These are phyloP conservation scores for Heterobasidion annosum DNA, from an alignment of 1,284 basidiomycete genomes.

Conservation along the genomic window DNA sequence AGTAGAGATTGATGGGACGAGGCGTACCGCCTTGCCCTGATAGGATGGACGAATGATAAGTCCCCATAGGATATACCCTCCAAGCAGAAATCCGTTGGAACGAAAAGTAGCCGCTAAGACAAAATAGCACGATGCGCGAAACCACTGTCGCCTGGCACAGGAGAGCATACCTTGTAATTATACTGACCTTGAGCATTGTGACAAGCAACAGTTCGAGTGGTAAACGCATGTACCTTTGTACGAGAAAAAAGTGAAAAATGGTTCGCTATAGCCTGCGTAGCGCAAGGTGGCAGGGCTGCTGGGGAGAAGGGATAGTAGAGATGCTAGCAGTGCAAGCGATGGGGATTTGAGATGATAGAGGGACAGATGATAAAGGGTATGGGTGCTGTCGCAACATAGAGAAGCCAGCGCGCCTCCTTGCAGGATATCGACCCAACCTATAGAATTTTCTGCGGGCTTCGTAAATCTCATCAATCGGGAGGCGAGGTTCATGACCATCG, in stretches of 20 bases:
- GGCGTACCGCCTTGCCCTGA: constrained; percentile 21
- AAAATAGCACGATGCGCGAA: constrained; percentile 53
- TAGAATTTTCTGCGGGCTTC: neutral
- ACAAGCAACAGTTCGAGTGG: neutral
- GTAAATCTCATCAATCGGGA: constrained; percentile 17
- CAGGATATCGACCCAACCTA: constrained; percentile 18
- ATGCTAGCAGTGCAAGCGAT: constrained; percentile 48
- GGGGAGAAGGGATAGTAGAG: constrained; percentile 68
- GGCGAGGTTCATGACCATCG: constrained; percentile 40
- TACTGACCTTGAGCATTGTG: constrained; percentile 2
- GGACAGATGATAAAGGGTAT: constrained; percentile 57
- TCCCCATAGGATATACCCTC: constrained; percentile 71
- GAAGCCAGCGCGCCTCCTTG: constrained; percentile 31
- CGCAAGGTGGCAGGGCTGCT: constrained; percentile 73
- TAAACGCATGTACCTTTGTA: constrained; percentile 50
- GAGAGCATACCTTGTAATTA: constrained; percentile 47
- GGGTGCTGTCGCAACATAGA: constrained; percentile 34
- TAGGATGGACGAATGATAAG: constrained; percentile 46
- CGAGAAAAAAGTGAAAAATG: constrained; percentile 75
- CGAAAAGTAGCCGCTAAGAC: constrained; percentile 62
- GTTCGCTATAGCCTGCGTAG: constrained; percentile 74
- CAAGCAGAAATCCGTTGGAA: constrained; percentile 75
- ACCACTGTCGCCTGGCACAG: constrained; percentile 40
- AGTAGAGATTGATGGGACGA: constrained; percentile 1
- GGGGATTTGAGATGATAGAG: constrained; percentile 43